phyloP scores from a whole-genome alignment of 2,329 filamentous ascomycete species.

The Fonsecaea pedrosoi region DNA sequence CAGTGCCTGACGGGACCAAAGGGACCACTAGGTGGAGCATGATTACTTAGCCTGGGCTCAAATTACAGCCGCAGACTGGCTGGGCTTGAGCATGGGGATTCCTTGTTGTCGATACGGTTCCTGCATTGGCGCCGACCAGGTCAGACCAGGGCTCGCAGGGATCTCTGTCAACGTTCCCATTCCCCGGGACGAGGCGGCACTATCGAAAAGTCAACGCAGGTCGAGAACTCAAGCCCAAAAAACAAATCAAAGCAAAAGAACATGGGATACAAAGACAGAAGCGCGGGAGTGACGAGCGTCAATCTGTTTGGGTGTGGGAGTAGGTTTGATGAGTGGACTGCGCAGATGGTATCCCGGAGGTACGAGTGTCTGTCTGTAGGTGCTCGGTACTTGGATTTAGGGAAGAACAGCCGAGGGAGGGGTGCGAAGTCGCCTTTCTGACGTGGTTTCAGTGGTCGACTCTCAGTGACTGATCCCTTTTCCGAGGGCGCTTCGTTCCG shows the following conservation, averaged over 20 bases:
- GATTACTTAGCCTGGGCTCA: constrained; percentile 15
- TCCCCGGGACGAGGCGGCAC: constrained; percentile 17
- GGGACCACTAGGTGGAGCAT: not conserved
- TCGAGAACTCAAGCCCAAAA: not conserved
- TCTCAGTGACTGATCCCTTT: constrained; percentile 19
- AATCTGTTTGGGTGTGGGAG: not conserved
- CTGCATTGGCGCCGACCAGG: constrained; percentile 36
- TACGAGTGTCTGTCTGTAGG: not conserved
- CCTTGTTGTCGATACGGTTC: constrained; percentile 26
- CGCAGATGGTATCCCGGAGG: not conserved
- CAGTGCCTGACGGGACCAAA: not conserved
- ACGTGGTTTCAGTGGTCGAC: constrained; percentile 19
- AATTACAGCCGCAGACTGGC: constrained; percentile 9
- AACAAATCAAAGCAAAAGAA: constrained; percentile 16
- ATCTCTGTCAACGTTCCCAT: constrained; percentile 13
- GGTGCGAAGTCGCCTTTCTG: not conserved
- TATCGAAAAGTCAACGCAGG: constrained; percentile 13
- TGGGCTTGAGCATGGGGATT: constrained; percentile 17
- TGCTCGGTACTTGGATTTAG: not conserved
- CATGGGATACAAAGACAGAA: not conserved
- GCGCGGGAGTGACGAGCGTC: constrained; percentile 7
- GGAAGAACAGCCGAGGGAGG: not conserved
- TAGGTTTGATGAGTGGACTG: not conserved
- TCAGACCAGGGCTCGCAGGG: constrained; percentile 14
- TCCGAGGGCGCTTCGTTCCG: constrained; percentile 30